Percentiles rank a stretch among this genome's conserved stretches.
Evolutionary conservation across 2,329 filamentous ascomycete species (phyloP).

Genomic region (Xylariaceae sp.): DNA sequence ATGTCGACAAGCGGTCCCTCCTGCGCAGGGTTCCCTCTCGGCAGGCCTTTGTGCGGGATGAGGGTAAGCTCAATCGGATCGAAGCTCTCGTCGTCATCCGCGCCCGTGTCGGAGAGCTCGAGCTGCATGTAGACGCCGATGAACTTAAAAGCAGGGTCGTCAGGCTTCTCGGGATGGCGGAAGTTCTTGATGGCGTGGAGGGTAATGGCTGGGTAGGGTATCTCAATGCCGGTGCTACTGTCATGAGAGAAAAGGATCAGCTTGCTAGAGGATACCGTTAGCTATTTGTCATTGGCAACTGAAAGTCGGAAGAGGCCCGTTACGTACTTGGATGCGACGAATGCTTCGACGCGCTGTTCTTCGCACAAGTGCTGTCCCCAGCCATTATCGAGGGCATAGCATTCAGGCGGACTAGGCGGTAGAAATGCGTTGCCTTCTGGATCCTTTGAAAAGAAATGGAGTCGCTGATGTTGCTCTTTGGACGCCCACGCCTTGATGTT

Average conservation of each 20-base stretch:
- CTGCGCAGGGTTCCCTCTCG: slow-evolving; percentile 32
- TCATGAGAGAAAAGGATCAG: slow-evolving; percentile 66
- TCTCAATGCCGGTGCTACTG: slow-evolving; percentile 62
- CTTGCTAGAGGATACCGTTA: slow-evolving; percentile 46
- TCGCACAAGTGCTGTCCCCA: slow-evolving; percentile 30
- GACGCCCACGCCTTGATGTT: slow-evolving; percentile 62
- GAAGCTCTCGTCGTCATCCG: slow-evolving; percentile 64
- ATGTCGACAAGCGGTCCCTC: slow-evolving; percentile 34
- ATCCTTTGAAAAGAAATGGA: slow-evolving; percentile 55
- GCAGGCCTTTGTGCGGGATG: slow-evolving; percentile 50
- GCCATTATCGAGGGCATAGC: slow-evolving; percentile 39
- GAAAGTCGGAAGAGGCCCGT: background rate
- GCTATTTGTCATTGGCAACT: slow-evolving; percentile 4
- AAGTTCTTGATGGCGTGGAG: slow-evolving; percentile 74
- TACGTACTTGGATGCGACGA: slow-evolving; percentile 61
- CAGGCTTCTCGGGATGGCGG: slow-evolving; percentile 40
- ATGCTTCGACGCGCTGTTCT: slow-evolving; percentile 57
- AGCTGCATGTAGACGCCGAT: slow-evolving; percentile 68
- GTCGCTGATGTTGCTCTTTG: slow-evolving; percentile 53
- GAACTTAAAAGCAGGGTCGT: slow-evolving; percentile 45
- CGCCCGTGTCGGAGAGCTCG: slow-evolving; percentile 61
- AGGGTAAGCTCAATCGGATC: slow-evolving; percentile 70
- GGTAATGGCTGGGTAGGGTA: slow-evolving; percentile 74
- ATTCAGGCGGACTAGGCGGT: slow-evolving; percentile 39
- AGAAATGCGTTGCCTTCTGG: slow-evolving; percentile 37